A percentile compares a stretch with the other conserved stretches of the same genome.
Evolutionary conservation across 2,329 filamentous ascomycete genomes (phyloP).

Genomic region (Myriosclerotinia curreyana): DNA sequence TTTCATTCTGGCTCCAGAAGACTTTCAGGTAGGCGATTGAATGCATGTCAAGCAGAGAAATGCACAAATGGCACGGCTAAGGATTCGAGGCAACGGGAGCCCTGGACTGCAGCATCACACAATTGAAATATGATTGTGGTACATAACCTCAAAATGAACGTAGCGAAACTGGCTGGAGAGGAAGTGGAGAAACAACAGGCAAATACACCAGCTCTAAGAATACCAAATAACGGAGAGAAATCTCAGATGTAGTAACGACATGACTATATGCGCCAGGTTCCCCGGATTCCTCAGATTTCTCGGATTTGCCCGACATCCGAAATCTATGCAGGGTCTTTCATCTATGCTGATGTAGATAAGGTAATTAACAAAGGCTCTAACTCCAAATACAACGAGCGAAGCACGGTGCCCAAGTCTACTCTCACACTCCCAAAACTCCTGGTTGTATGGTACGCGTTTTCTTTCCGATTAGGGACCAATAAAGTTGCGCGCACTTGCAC

Average conservation of each 20-base stretch:
- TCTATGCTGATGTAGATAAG: neutral
- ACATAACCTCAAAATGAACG: too few relatives aligned
- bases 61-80: neutral
- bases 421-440: too few relatives aligned
- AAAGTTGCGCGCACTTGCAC: neutral
- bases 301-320: too few relatives aligned
- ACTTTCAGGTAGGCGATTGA: accelerated
- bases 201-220: neutral
- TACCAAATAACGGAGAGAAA: neutral
- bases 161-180: too few relatives aligned
- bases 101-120: neutral
- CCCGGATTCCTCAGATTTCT: neutral
- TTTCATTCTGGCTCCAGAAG: too few relatives aligned
- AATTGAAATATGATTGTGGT: neutral
- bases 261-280: neutral
- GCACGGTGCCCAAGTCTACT: neutral
- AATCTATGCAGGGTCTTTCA: neutral
- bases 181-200: neutral
- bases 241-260: neutral
- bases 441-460: neutral
- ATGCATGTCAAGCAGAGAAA: neutral
- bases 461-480: neutral
- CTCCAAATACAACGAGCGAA: neutral
- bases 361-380: neutral
- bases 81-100: too few relatives aligned